Evolutionary conservation across 495 filamentous ascomycete genomes (phyloP).

Genomic region (Melanomma pulvis-pyrius): DNA sequence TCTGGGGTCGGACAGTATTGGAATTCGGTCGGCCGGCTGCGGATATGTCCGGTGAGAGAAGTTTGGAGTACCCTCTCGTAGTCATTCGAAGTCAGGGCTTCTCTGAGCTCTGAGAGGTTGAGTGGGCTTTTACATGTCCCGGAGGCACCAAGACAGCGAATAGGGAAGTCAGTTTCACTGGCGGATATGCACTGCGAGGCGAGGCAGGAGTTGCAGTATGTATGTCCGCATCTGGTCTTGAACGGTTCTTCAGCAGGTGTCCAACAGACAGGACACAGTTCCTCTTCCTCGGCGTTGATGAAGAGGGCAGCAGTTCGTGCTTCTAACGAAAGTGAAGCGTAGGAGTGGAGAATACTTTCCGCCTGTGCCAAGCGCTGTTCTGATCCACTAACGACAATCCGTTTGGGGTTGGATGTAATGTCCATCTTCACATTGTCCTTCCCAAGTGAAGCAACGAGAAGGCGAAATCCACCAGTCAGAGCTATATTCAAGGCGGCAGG

Average conservation of each 20-base stretch:
- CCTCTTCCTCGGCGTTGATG: constrained; percentile 5
- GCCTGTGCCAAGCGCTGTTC: constrained; percentile 5
- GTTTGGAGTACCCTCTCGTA: constrained; percentile 19
- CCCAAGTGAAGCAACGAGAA: constrained; percentile 19
- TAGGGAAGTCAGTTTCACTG: constrained; percentile 3
- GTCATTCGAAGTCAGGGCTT: neutral
- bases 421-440: constrained; percentile 30
- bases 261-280: constrained; percentile 27
- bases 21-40: constrained; percentile 21
- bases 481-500: neutral
- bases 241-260: constrained; percentile 8
- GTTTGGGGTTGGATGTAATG: constrained; percentile 18
- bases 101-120: constrained; percentile 6
- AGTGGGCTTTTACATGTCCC: constrained; percentile 7
- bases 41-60: constrained; percentile 20
- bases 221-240: constrained; percentile 18
- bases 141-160: constrained; percentile 13
- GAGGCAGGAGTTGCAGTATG: constrained; percentile 25
- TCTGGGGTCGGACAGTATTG: constrained; percentile 35
- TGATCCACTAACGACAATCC: constrained; percentile 21
- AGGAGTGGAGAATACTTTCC: constrained; percentile 1
- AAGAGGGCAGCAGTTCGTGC: constrained; percentile 1
- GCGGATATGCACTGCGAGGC: constrained; percentile 20
- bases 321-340: constrained; percentile 3
- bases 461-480: constrained; percentile 24